A percentile compares a stretch with the other conserved stretches of the same genome.
Conservation (phyloP, 768 basidiomycete species). For the Leccinum boreale region DNA sequence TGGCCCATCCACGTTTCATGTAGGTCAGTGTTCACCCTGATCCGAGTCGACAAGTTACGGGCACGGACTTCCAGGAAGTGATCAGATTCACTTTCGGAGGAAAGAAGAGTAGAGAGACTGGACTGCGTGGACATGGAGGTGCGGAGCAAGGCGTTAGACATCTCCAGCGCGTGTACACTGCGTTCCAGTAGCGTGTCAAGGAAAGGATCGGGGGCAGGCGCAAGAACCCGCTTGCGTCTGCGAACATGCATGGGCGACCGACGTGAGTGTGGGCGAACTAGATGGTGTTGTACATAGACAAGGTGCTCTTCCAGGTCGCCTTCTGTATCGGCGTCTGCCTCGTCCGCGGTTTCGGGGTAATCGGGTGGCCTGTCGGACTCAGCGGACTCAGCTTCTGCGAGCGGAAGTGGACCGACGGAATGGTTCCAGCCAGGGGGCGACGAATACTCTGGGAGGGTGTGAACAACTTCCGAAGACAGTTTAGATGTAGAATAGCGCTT, state of each 20-base stretch:
- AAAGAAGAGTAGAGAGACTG: conserved; percentile 47
- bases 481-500: conserved; percentile 56
- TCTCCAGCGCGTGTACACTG: conserved; percentile 81
- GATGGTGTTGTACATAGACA: conserved; percentile 26
- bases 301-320: conserved; percentile 23
- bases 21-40: conserved; percentile 41
- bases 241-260: conserved; percentile 22
- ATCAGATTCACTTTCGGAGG: conserved; percentile 46
- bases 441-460: conserved; percentile 64
- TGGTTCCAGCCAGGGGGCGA: conserved; percentile 32
- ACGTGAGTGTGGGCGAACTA: conserved; percentile 33
- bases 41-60: conserved; percentile 49
- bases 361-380: conserved; percentile 67
- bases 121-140: conserved; percentile 72
- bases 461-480: conserved; percentile 64
- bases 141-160: conserved; percentile 78
- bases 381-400: conserved; percentile 38
- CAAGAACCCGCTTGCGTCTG: conserved; percentile 28
- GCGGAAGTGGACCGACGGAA: conserved; percentile 15
- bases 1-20: conserved; percentile 65
- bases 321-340: conserved; percentile 70
- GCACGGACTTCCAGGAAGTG: conserved; percentile 46
- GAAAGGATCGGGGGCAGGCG: conserved; percentile 45
- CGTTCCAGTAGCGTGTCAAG: conserved; percentile 78
- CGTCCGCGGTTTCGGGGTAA: conserved; percentile 74